Evolutionary conservation across 768 basidiomycete species (phyloP).

Genomic region (Cantharellus cinnabarinus): DNA sequence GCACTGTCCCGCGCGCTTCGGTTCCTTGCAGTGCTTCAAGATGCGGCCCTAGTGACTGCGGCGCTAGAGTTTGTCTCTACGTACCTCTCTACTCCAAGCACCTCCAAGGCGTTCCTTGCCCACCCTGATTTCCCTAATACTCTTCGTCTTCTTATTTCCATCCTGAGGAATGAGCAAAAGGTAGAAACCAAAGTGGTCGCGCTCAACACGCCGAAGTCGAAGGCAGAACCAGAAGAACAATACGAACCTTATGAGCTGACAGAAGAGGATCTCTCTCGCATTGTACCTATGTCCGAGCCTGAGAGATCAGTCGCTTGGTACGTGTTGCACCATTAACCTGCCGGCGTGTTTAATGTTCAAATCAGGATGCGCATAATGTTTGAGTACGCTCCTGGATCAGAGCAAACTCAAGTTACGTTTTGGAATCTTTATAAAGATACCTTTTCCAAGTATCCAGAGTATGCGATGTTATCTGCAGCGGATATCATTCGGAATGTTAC

Average conservation of each 20-base stretch:
- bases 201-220: conserved; percentile 23
- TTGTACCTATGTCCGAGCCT: conserved; percentile 45
- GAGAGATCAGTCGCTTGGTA: conserved; percentile 72
- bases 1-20: conserved; percentile 43
- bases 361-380: conserved; percentile 86
- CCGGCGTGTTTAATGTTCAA: not conserved
- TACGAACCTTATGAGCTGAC: conserved; percentile 35
- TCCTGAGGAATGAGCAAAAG: conserved; percentile 50
- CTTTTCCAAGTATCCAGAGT: conserved; percentile 39
- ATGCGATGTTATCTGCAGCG: conserved; percentile 45
- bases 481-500: conserved; percentile 92
- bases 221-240: conserved; percentile 19
- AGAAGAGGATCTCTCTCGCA: conserved; percentile 40
- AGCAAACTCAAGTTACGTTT: conserved; percentile 84
- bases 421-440: conserved; percentile 85
- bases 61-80: conserved; percentile 55
- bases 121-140: conserved; percentile 51
- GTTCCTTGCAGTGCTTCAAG: conserved; percentile 52
- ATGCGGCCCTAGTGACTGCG: conserved; percentile 48
- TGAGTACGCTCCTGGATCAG: conserved; percentile 47
- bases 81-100: conserved; percentile 50
- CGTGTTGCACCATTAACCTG: conserved; percentile 6
- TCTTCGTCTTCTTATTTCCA: conserved; percentile 42
- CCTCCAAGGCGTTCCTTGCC: conserved; percentile 59
- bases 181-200: conserved; percentile 50